Conservation (phyloP, 768 basidiomycete genomes). For the Pleurotus ostreatus region DNA sequence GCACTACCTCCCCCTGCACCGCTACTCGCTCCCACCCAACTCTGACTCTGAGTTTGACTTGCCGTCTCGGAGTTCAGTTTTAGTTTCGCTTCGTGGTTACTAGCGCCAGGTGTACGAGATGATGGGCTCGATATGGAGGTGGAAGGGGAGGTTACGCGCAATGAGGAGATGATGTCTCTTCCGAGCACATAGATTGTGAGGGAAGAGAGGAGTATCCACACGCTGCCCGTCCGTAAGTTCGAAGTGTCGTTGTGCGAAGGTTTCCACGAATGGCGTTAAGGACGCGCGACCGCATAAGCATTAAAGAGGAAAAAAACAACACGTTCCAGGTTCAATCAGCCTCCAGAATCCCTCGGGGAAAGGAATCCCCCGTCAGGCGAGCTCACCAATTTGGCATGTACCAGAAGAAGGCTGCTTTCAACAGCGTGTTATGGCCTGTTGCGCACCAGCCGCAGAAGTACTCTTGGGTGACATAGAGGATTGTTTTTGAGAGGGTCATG, state of each 20-base stretch:
- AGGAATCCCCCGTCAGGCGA: neutral
- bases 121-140: no score
- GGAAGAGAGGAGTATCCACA: slow-evolving; percentile 18
- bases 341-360: no score
- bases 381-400: slow-evolving; percentile 68
- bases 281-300: neutral
- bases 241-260: no score
- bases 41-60: no score
- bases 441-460: slow-evolving; percentile 66
- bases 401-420: slow-evolving; percentile 52
- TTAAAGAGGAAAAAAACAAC: neutral
- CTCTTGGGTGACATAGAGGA: slow-evolving; percentile 69
- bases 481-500: slow-evolving; percentile 76
- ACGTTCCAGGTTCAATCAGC: no score
- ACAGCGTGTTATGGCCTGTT: slow-evolving; percentile 54
- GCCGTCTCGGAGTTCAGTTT: no score
- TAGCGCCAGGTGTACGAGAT: no score
- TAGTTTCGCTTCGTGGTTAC: no score
- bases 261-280: no score
- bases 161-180: neutral
- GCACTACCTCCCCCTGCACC: no score
- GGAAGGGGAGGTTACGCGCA: no score
- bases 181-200: slow-evolving; percentile 2
- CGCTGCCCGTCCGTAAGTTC: slow-evolving; percentile 3
- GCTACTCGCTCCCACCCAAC: no score